phyloP scores from a whole-genome alignment of 106 monocot species.

The Cymbidium sinense region DNA sequence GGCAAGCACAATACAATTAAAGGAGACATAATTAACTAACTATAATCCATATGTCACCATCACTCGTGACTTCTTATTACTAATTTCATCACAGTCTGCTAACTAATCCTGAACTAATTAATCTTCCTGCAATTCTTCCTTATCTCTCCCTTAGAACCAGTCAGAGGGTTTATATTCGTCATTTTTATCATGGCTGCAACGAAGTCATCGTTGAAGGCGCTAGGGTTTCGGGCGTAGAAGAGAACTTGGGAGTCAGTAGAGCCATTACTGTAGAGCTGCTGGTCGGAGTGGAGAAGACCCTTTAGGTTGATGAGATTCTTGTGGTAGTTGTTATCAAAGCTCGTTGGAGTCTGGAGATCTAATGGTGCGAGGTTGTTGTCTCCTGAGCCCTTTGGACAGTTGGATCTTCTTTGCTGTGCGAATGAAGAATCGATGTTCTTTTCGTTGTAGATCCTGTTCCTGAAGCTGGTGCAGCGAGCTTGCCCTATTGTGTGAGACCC shows the following conservation, averaged over 20 bases:
- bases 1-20: too few species aligned
- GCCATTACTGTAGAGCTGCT: background rate
- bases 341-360: background rate
- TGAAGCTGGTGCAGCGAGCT: conserved; percentile 1
- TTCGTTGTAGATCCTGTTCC: background rate
- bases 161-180: conserved; percentile 45
- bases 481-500: background rate
- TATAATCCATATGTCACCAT: too few species aligned
- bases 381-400: background rate
- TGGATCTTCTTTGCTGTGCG: background rate
- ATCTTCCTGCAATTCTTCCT: conserved; percentile 55
- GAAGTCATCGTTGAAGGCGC: conserved; percentile 42
- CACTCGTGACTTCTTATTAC: too few species aligned
- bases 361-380: conserved; percentile 3
- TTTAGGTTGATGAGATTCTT: background rate
- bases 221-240: conserved; percentile 23
- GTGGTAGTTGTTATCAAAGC: conserved; percentile 8
- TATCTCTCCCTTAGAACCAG: conserved; percentile 52
- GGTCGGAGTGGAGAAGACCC: conserved; percentile 6
- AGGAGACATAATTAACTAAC: too few species aligned
- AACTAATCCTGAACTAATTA: conserved; percentile 14
- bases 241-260: background rate
- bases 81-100: too few species aligned
- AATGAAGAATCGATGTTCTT: background rate
- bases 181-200: conserved; percentile 43